phyloP scores from a whole-genome alignment of 257 asterid species.

The Coffea eugenioides region DNA sequence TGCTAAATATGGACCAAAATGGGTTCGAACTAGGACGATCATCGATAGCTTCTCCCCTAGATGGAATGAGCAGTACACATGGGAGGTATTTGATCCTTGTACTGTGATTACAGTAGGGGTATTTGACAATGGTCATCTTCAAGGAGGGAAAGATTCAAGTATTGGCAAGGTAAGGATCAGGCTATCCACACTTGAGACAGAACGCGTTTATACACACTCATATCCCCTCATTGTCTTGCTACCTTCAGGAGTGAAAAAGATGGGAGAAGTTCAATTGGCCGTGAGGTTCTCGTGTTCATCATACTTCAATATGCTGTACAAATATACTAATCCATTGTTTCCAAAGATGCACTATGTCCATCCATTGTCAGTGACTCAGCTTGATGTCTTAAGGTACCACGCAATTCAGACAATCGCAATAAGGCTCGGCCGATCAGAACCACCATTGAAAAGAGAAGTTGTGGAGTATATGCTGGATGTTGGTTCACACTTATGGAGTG shows the following conservation, averaged over 20 bases:
- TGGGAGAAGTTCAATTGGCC: conserved; percentile 78
- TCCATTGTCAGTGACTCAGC: conserved; percentile 55
- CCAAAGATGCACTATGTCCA: conserved; percentile 84
- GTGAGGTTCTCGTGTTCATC: conserved; percentile 73
- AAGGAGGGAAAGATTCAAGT: conserved; percentile 53
- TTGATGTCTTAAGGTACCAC: conserved; percentile 50
- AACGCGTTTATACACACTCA: conserved; percentile 76
- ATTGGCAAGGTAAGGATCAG: conserved; percentile 85
- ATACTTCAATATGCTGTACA: conserved; percentile 59
- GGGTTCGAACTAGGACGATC: conserved; percentile 82
- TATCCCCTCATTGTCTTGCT: conserved; percentile 67
- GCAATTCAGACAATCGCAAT: conserved; percentile 45
- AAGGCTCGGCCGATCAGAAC: conserved; percentile 72
- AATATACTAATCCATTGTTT: conserved; percentile 56
- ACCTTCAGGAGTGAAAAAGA: conserved; percentile 70
- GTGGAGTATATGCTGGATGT: conserved; percentile 69
- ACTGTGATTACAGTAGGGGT: conserved; percentile 69
- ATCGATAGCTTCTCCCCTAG: conserved; percentile 57
- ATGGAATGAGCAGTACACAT: conserved; percentile 90
- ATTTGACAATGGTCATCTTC: conserved; percentile 66
- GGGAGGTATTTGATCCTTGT: conserved; percentile 86
- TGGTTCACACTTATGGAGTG: conserved; percentile 77
- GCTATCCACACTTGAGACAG: conserved; percentile 73
- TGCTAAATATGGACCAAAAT: conserved; percentile 77
- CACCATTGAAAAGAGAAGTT: conserved; percentile 62